These are phyloP conservation scores for Diplotaxis tenuifolia DNA, from an alignment of 345 rosid genomes.

Conservation along the genomic window DNA sequence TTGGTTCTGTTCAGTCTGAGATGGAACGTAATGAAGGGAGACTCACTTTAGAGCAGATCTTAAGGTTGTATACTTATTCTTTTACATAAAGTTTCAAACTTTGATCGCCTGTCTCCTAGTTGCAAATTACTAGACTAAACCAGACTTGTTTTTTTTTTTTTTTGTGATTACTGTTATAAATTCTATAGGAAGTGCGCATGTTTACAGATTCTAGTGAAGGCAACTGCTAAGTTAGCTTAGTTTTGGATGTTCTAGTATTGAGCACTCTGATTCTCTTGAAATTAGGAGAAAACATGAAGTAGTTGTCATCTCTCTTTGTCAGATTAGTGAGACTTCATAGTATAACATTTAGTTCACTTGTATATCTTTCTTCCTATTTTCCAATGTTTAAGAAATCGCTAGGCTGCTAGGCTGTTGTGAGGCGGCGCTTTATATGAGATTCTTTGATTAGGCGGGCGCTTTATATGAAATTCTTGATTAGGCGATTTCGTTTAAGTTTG, in stretches of 20 bases:
- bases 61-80: conserved; percentile 50
- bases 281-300: not conserved
- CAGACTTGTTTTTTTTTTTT: not conserved
- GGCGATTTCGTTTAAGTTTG: too few relatives aligned
- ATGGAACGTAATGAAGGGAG: conserved; percentile 91
- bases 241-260: not conserved
- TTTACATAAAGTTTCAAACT: conserved; percentile 13
- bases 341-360: not conserved
- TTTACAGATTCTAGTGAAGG: not conserved
- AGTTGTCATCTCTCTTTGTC: conserved; percentile 7
- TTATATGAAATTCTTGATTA: too few relatives aligned
- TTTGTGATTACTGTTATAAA: not conserved
- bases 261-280: not conserved
- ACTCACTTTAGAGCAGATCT: conserved; percentile 91
- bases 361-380: conserved; percentile 6
- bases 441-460: too few relatives aligned
- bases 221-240: conserved; percentile 1
- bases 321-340: not conserved
- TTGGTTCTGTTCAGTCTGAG: conserved; percentile 84
- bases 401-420: too few relatives aligned
- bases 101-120: not conserved
- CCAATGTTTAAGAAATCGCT: too few relatives aligned
- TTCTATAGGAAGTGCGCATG: not conserved
- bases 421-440: too few relatives aligned
- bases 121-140: not conserved